Percentiles rank a stretch among this genome's conserved stretches.
These are phyloP conservation scores for Cryptococcus hybrid DNA, from an alignment of 1,284 basidiomycete species.

Conservation along the genomic window DNA sequence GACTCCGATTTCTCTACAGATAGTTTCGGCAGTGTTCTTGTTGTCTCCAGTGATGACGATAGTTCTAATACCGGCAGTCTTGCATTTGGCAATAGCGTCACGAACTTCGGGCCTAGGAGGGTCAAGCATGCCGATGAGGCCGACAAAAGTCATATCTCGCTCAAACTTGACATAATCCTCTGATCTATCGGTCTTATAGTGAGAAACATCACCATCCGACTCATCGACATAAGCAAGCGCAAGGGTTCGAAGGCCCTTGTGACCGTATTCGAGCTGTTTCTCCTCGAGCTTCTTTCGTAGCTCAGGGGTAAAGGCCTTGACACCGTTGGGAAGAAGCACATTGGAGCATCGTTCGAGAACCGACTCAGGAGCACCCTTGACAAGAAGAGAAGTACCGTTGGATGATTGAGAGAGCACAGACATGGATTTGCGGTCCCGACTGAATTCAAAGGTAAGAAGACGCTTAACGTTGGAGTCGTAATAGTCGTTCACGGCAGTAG, in stretches of 20 bases:
- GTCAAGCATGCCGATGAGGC: conserved; percentile 96
- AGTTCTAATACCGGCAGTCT: conserved; percentile 89
- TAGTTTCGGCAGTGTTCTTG: conserved; percentile 96
- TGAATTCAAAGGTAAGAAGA: conserved; percentile 93
- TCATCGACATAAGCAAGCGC: conserved; percentile 85
- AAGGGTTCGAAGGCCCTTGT: conserved; percentile 81
- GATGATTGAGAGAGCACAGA: conserved; percentile 77
- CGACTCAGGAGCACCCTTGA: conserved; percentile 95
- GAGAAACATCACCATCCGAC: conserved; percentile 68
- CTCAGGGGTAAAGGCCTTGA: conserved; percentile 60
- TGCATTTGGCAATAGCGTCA: conserved; percentile 83
- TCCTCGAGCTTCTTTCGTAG: conserved; percentile 64
- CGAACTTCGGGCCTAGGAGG: conserved; percentile 94
- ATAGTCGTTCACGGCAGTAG: conserved; percentile 78
- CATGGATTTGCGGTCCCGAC: conserved; percentile 98
- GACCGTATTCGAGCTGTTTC: conserved; percentile 67
- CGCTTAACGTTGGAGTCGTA: conserved; percentile 73
- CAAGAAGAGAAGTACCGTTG: conserved; percentile 66
- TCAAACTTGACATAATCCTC: conserved; percentile 87
- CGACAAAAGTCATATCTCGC: conserved; percentile 86
- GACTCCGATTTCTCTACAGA: conserved; percentile 93
- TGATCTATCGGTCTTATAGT: conserved; percentile 75
- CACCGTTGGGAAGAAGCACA: conserved; percentile 65
- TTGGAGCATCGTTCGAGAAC: conserved; percentile 84
- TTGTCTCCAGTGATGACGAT: conserved; percentile 99